Evolutionary conservation across 352 stramenopile genomes (phyloP), one percentile per base, ranked within the genome.

Genomic region (Phytophthora chlamydospora): DNA sequence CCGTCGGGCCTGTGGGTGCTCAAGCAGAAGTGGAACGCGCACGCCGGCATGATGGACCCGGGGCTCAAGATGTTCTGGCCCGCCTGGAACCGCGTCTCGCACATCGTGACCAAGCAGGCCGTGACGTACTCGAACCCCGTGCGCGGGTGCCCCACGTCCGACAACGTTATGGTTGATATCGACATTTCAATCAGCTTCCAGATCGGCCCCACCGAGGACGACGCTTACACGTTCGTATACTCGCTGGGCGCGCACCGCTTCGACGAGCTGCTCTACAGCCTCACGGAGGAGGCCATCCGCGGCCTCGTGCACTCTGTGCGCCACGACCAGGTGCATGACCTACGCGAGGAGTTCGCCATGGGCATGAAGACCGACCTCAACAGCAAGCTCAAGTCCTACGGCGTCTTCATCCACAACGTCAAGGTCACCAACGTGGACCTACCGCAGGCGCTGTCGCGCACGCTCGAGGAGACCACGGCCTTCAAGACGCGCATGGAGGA

Each of bases 121-220:
- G 85, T 96, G 35, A 87, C 85, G 14, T 96, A 92, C 62, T 86
- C 78, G 32, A 91, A 88, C 42, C 76, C 76, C 0, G 81, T 92
- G 40, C 76, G 67, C 14, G 82, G 78, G 42, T 95, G 85, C 47
- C 83, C 85, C 8, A 96, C 88, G 8, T 78, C 71, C 8, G 86
- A 96, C 66, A 96, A 95, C 49, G 85, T 96, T 12, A 95, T 96
- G 86, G 80, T 95, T n/a, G 75, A 94, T 52, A 91, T 96, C 43
- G 83, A 94, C 68, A 88, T 94, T 50, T 96, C 87, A 34, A 88
- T 96, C 66, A 93, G 83, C 48, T 91, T 96, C 73, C 84, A 91
- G 66, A 92, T 96, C 43, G 87, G 87, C 0, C 87, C 87, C 2
- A 91, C 71, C 0, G 71, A 83, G 29, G 73, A 96, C 3, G 87